Conservation (phyloP, 78 protist genomes). For the Dictyostelium discoideum region dicty_2.7 NC_007090.3:601001-601500, state of each 20-base stretch:
- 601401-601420: conserved; percentile 87
- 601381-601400: conserved; percentile 84
- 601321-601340: conserved; percentile 82
- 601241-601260: conserved; percentile 82
- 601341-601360: conserved; percentile 85
- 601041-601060: conserved; percentile 76
- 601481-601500: conserved; percentile 75
- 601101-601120: conserved; percentile 85
- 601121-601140: conserved; percentile 60
- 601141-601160: conserved; percentile 50
- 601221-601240: conserved; percentile 71
- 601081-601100: conserved; percentile 24
- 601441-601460: conserved; percentile 80
- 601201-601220: conserved; percentile 71
- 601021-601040: conserved; percentile 75
- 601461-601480: conserved; percentile 84
- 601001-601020: conserved; percentile 79
- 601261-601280: conserved; percentile 73
- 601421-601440: conserved; percentile 78
- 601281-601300: conserved; percentile 85
- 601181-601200: conserved; percentile 46
- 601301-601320: conserved; percentile 89
- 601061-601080: conserved; percentile 82
- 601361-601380: conserved; percentile 80
- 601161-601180: conserved; percentile 41